Conservation (phyloP, 2,329 filamentous ascomycete species). For the Exserohilum turcica region DNA sequence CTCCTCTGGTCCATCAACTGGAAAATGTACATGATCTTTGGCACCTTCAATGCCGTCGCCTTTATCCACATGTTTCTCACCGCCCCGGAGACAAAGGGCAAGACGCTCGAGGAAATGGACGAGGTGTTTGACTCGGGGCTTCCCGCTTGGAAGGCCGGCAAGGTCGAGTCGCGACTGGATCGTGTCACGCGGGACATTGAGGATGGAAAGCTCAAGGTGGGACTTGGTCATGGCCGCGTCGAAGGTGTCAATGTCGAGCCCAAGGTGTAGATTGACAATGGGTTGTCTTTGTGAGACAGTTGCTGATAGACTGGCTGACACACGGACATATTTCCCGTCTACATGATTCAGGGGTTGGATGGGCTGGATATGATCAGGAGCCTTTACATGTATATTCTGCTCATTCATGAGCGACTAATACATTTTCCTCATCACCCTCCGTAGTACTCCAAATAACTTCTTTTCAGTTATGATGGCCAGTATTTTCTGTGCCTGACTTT, state of each 20-base stretch:
- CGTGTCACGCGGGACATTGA: constrained; percentile 45
- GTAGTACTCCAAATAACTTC: too few relatives aligned
- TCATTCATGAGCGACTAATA: too few relatives aligned
- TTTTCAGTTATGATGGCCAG: too few relatives aligned
- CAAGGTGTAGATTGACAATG: constrained; percentile 15
- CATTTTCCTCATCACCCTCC: too few relatives aligned
- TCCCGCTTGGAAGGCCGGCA: constrained; percentile 43
- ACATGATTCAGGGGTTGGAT: too few relatives aligned
- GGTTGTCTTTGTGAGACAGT: not conserved
- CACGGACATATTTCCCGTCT: too few relatives aligned
- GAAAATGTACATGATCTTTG: constrained; percentile 52
- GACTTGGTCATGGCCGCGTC: constrained; percentile 8
- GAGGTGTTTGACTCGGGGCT: constrained; percentile 46
- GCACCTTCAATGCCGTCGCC: constrained; percentile 46
- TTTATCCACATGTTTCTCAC: constrained; percentile 49
- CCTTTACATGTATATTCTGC: too few relatives aligned
- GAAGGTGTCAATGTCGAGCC: constrained; percentile 25
- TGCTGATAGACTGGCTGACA: too few relatives aligned
- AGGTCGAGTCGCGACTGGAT: constrained; percentile 42
- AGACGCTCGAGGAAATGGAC: constrained; percentile 51
- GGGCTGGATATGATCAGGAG: too few relatives aligned
- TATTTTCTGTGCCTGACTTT: too few relatives aligned
- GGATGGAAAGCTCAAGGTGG: constrained; percentile 41
- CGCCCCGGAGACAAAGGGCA: constrained; percentile 50
- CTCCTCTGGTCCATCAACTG: constrained; percentile 50